Percentiles rank a stretch among this genome's conserved stretches.
Evolutionary conservation across 2,329 filamentous ascomycete species (phyloP).

Genomic region (Talaromyces pinophilus): DNA sequence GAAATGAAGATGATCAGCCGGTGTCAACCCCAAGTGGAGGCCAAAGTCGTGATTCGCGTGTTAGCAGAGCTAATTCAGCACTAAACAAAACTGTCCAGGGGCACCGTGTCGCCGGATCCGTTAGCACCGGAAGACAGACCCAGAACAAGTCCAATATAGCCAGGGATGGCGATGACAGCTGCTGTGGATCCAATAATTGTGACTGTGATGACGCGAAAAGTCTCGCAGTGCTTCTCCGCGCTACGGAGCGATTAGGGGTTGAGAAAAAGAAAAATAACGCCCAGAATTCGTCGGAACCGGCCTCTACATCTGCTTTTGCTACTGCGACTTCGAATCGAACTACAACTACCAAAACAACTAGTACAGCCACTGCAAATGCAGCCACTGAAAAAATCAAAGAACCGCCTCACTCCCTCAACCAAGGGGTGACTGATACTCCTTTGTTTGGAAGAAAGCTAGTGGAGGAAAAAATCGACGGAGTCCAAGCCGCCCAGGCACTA

Average conservation of each 20-base stretch:
- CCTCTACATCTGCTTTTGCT: neutral
- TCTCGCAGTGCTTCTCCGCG: slow-evolving; percentile 22
- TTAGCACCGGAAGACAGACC: slow-evolving; percentile 5
- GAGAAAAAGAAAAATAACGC: neutral
- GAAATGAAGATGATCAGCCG: neutral
- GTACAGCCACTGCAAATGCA: neutral
- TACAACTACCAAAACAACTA: neutral
- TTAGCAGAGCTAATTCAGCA: neutral
- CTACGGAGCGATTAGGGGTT: slow-evolving; percentile 18
- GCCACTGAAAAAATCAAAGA: neutral
- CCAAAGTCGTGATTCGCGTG: neutral
- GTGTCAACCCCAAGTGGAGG: neutral
- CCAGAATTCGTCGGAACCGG: neutral
- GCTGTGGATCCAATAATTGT: slow-evolving; percentile 13
- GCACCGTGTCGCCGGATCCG: neutral
- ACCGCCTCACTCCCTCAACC: slow-evolving; percentile 20
- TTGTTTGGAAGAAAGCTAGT: slow-evolving; percentile 11
- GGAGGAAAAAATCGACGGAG: slow-evolving; percentile 7
- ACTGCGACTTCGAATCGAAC: neutral
- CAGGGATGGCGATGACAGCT: slow-evolving; percentile 18
- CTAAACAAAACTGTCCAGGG: slow-evolving; percentile 1
- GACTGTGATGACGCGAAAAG: slow-evolving; percentile 23
- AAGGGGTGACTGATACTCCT: slow-evolving; percentile 23
- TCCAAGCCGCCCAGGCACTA: slow-evolving; percentile 9
- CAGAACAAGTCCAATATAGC: slow-evolving; percentile 4